These are phyloP conservation scores for Debaryomyces hansenii DNA, from an alignment of 805 yeast species.

Conservation along the genomic window DNA sequence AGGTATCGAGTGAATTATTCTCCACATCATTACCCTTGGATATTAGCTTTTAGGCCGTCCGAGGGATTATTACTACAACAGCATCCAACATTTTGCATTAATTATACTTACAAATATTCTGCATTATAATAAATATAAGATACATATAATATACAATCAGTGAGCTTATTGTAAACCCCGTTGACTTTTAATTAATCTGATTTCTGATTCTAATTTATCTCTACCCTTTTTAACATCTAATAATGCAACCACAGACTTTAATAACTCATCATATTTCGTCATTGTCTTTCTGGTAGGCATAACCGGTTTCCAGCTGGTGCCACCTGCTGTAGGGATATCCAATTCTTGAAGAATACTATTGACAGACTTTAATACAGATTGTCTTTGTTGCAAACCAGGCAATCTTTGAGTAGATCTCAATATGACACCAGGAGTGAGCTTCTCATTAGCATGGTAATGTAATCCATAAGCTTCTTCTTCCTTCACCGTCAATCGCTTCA, in stretches of 20 bases:
- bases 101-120: background rate
- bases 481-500: constrained; percentile 62
- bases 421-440: constrained; percentile 75
- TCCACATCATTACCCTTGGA: background rate
- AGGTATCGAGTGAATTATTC: background rate
- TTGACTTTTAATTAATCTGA: constrained; percentile 42
- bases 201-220: constrained; percentile 85
- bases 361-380: constrained; percentile 74
- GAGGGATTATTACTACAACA: background rate
- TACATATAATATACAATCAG: background rate
- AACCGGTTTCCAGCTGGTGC: constrained; percentile 63
- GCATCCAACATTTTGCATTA: background rate
- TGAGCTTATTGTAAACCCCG: constrained; percentile 25
- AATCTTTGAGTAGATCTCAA: constrained; percentile 65
- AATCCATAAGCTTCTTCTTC: constrained; percentile 88
- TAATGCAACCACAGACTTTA: constrained; percentile 66
- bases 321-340: constrained; percentile 62
- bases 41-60: background rate
- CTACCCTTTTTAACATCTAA: constrained; percentile 83
- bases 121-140: background rate
- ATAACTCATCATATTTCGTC: constrained; percentile 71
- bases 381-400: constrained; percentile 52
- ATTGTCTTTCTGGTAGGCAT: constrained; percentile 84
- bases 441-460: constrained; percentile 67
- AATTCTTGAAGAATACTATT: constrained; percentile 73